Evolutionary conservation across 2,329 filamentous ascomycete genomes (phyloP).

Genomic region (Xylaria digitata): DNA sequence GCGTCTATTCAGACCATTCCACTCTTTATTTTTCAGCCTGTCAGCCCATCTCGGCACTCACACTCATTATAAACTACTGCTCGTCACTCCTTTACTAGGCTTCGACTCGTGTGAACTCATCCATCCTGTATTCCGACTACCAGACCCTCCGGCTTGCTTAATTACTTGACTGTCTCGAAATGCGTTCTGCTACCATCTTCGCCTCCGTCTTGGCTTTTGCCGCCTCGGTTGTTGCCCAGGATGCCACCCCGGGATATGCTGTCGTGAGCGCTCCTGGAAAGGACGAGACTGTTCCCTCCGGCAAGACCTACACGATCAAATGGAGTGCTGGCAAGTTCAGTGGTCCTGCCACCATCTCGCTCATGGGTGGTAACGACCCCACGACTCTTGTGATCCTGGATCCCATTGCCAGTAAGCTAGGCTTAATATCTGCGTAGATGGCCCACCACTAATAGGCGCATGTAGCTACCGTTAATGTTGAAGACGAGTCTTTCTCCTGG

Average conservation of each 20-base stretch:
- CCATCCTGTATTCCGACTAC: background rate
- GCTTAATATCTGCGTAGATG: background rate
- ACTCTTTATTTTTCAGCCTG: constrained; percentile 31
- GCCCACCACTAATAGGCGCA: constrained; percentile 34
- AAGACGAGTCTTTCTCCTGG: constrained; percentile 62
- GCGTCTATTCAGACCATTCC: constrained; percentile 34
- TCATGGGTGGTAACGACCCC: constrained; percentile 64
- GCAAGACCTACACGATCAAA: constrained; percentile 61
- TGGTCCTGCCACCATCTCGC: constrained; percentile 61
- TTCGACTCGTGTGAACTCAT: constrained; percentile 18
- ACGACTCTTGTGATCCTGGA: constrained; percentile 55
- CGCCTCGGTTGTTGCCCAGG: constrained; percentile 64
- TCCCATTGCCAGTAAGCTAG: constrained; percentile 63
- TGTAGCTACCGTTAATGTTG: constrained; percentile 61
- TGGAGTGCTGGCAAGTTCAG: constrained; percentile 61
- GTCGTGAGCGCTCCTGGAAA: constrained; percentile 61
- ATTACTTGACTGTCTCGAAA: constrained; percentile 54
- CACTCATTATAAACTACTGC: constrained; percentile 33
- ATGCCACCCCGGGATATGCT: constrained; percentile 62
- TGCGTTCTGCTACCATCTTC: constrained; percentile 64
- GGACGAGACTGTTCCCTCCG: constrained; percentile 60
- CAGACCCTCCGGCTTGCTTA: constrained; percentile 5
- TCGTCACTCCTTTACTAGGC: constrained; percentile 32
- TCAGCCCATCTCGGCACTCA: constrained; percentile 35
- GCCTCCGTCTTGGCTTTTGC: constrained; percentile 64